Base-by-base conservation (phyloP, 176 grass and related monocot genomes). In the Eremochloa ophiuroides region DNA sequence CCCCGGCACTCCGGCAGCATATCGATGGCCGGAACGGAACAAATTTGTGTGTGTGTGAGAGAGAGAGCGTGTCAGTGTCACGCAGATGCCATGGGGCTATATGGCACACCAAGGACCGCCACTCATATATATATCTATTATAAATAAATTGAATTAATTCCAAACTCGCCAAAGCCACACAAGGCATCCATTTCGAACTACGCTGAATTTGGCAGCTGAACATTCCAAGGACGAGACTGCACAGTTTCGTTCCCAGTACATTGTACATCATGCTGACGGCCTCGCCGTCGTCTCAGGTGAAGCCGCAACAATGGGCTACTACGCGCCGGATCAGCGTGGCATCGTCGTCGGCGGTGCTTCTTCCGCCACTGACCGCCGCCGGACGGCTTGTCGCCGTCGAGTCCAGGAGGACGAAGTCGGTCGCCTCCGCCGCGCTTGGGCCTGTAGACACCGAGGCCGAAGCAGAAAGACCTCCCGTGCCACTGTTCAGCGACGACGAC, bases 261-360 rank as follows among this genome's bases (percentile, higher is more conserved):
- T 37, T 82, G 66, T 58, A 28, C 68, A 41, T 37, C 87, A 85
- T 85, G 83, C 73, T 82, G 64, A 2, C 77, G 55, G 63, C 56
- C 43, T 77, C 82, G 9, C 77, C 63, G 25, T 22, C 87, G 14
- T 76, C 87, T 0, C 82, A 25, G 63, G 42, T 77, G 42, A 85
- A 37, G 82, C 47, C 56, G 31, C 81, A 22, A 22, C 64, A 65
- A 89, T 44, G 87, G 64, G 39, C 62, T 43, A 38, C 62, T 43
- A 38, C 31, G 8, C 28, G 35, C 69, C 63, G 61, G 39, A 62
- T 40, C 40, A 41, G 61, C 12, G 8, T 30, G 8, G 2, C 65
- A 14, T 1, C 51, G 5, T 29, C 72, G 14, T 6, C 41, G 14
- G 64, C 77, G 14, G 64, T 71, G 22, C 26, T n/a, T 30, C 72